Evolutionary conservation across 78 protist species (phyloP).

Genomic region (Dictyostelium firmibasis): DNA sequence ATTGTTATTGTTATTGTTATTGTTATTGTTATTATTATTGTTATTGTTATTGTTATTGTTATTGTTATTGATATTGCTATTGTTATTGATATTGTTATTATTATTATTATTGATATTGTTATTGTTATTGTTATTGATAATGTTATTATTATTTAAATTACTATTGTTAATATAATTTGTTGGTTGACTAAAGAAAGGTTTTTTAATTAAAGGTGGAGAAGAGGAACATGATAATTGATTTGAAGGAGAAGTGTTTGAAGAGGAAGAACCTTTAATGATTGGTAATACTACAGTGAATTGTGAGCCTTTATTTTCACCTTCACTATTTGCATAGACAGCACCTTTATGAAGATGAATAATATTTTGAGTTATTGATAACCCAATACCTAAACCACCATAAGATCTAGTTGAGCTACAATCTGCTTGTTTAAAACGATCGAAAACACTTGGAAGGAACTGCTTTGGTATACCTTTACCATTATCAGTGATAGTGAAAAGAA

Average conservation of each 20-base stretch:
- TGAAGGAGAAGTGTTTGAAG: neutral
- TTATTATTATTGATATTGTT: neutral
- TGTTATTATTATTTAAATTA: neutral
- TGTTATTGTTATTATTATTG: neutral
- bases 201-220: conserved; percentile 8
- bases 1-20: neutral
- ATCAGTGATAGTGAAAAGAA: conserved; percentile 15
- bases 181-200: conserved; percentile 9
- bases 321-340: conserved; percentile 19
- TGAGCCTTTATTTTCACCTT: conserved; percentile 43
- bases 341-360: conserved; percentile 53
- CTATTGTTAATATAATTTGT: neutral
- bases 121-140: neutral
- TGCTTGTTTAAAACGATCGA: conserved; percentile 60
- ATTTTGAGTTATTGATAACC: conserved; percentile 45
- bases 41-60: neutral
- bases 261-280: neutral
- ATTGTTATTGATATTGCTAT: neutral
- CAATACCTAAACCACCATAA: conserved; percentile 65
- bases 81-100: neutral
- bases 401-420: conserved; percentile 51
- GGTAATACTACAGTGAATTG: conserved; percentile 30
- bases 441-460: conserved; percentile 42
- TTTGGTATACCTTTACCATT: conserved; percentile 46
- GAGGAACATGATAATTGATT: neutral